A percentile compares a stretch with the other conserved stretches of the same genome.
These are phyloP conservation scores for Trametes maxima DNA, from an alignment of 768 basidiomycete species.

Conservation along the genomic window DNA sequence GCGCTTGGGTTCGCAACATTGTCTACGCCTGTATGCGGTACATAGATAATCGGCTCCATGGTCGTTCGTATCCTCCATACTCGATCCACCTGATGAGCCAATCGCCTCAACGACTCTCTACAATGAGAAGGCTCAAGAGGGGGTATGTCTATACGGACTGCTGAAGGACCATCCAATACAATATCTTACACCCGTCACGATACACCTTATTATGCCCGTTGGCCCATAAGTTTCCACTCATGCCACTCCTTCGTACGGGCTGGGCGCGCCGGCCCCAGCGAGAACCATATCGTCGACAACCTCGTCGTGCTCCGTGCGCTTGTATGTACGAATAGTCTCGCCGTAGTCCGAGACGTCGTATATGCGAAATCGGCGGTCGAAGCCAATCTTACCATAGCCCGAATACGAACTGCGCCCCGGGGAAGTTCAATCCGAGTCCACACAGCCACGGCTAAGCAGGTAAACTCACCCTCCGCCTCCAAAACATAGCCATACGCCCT, in stretches of 20 bases:
- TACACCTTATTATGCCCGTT: background rate
- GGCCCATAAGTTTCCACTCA: background rate
- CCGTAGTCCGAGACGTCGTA: slow-evolving; percentile 89
- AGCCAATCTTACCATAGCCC: slow-evolving; percentile 80
- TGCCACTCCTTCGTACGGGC: slow-evolving; percentile 18
- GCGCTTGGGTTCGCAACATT: too few relatives aligned
- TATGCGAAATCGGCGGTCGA: slow-evolving; percentile 89
- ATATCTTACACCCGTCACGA: background rate
- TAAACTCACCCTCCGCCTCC: slow-evolving; percentile 74
- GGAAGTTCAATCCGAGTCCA: background rate
- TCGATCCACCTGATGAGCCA: too few relatives aligned
- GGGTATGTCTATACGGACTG: too few relatives aligned
- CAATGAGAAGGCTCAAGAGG: too few relatives aligned
- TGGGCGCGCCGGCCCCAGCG: slow-evolving; percentile 47
- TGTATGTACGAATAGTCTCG: slow-evolving; percentile 89
- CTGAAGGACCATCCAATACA: background rate
- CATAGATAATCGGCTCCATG: too few relatives aligned
- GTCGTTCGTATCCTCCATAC: too few relatives aligned
- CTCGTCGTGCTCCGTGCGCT: slow-evolving; percentile 73
- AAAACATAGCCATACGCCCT: slow-evolving; percentile 91
- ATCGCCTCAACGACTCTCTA: too few relatives aligned
- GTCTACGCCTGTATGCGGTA: too few relatives aligned
- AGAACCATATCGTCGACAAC: slow-evolving; percentile 67
- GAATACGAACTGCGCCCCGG: slow-evolving; percentile 64
- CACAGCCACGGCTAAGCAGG: background rate